Base-by-base conservation (phyloP, 768 basidiomycete species). In the Lanmaoa rubissima region DNA sequence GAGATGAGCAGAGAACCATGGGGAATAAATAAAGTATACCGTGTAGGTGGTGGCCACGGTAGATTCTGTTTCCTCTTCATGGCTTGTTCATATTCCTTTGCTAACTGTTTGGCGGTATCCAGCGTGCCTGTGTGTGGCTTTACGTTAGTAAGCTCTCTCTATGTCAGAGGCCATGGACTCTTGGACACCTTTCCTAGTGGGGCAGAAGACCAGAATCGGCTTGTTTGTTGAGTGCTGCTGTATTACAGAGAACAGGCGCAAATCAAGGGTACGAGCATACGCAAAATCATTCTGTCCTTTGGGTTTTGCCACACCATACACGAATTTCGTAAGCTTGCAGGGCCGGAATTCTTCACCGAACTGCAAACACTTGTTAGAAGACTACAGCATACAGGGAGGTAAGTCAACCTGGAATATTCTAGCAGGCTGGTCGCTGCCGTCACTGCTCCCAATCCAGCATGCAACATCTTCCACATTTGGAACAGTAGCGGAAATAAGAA, bases 321-420 rank as follows among this genome's bases (percentile, higher is more conserved):
- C 90, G 62, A 83, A 76, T 50, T 86, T 81, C 4, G 78, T 82
- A 7, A 96, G 78, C 65, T 84, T 85, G 73, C 94, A 95, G 2
- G 96, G 94, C 28, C 96, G 80, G 65, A 85, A 98, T 53, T 91
- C 88, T 66, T 98, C 94, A 11, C 92, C 94, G 59, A 99, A 98
- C 93, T 97, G 55, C 38, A 32, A 7, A 45, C 19, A 2, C 40
- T 48, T 28, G 34, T 61, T 32, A 64, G 45, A 32, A 36, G 34
- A 47, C 14, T 48, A 38, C 17, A 28, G 11, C 7, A 32, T 10
- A 28, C 12, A 3, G 26, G 21, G 40, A 41, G 11, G 36, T 31
- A 46, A 32, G 57, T 61, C n/a, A 49, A 90, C 94, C 77, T 88
- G 81, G 63, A 87, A 90, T 24, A 89, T 79, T 49, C 73, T 76